These are phyloP conservation scores for Waltiozyma sp. DNA, from an alignment of 1,139 yeast genomes.

Conservation along the genomic window DNA sequence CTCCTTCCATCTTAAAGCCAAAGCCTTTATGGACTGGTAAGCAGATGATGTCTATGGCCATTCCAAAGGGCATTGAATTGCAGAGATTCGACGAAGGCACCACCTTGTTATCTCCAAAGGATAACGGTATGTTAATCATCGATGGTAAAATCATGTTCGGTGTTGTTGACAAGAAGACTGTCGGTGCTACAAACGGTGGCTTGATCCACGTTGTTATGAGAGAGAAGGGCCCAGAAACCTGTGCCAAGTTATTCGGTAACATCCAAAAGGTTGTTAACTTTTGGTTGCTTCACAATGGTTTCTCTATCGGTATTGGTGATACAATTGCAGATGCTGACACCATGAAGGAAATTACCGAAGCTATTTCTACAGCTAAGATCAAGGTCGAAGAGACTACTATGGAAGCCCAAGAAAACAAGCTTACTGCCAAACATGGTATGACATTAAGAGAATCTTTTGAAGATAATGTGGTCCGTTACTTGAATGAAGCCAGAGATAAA, in stretches of 20 bases:
- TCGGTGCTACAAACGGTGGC: conserved; percentile 98
- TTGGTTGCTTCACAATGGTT: conserved; percentile 95
- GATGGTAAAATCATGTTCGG: conserved; percentile 70
- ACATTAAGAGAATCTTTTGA: conserved; percentile 97
- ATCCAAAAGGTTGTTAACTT: conserved; percentile 91
- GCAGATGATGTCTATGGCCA: conserved; percentile 83
- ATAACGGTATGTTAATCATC: conserved; percentile 25
- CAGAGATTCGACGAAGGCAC: conserved; percentile 89
- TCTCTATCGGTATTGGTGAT: conserved; percentile 99
- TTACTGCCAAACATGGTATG: conserved; percentile 99
- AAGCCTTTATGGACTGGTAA: conserved; percentile 97
- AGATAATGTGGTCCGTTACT: conserved; percentile 88
- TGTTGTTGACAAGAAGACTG: conserved; percentile 95
- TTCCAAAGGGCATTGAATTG: conserved; percentile 90
- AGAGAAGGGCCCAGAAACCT: conserved; percentile 87
- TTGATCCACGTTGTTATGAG: conserved; percentile 93
- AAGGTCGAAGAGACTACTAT: conserved; percentile 88
- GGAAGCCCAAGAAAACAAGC: conserved; percentile 80
- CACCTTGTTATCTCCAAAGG: conserved; percentile 72
- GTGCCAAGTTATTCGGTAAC: conserved; percentile 87
- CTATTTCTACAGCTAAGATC: conserved; percentile 84
- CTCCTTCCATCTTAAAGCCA: conserved; percentile 89
- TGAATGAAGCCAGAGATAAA: conserved; percentile 97
- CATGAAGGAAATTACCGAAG: conserved; percentile 84
- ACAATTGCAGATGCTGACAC: conserved; percentile 97